phyloP scores from a whole-genome alignment of 768 basidiomycete genomes.

The Boletus rubescentipes region DNA sequence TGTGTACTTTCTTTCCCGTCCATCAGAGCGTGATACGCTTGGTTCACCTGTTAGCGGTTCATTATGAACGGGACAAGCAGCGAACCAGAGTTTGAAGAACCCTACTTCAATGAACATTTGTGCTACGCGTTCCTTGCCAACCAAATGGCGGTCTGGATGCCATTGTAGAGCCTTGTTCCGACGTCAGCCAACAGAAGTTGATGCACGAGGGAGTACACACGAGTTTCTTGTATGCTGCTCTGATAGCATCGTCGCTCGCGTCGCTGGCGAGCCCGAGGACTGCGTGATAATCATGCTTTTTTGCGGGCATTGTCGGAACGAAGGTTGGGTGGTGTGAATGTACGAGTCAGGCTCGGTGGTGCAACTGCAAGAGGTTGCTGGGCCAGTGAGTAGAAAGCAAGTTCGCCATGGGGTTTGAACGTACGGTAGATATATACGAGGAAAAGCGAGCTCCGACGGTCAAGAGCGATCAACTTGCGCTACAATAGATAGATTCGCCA shows the following conservation, averaged over 20 bases:
- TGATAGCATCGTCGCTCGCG: constrained; percentile 53
- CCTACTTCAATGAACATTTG: constrained; percentile 59
- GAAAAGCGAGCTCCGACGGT: constrained; percentile 20
- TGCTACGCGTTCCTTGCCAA: constrained; percentile 51
- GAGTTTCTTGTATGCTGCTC: constrained; percentile 60
- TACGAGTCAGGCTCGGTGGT: constrained; percentile 8
- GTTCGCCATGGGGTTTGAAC: constrained; percentile 9
- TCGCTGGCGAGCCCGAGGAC: constrained; percentile 45
- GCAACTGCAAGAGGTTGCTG: constrained; percentile 6
- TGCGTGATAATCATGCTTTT: constrained; percentile 34
- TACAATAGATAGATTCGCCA: constrained; percentile 22
- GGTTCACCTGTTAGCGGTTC: constrained; percentile 41
- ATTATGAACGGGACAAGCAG: not conserved
- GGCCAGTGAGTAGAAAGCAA: constrained; percentile 11
- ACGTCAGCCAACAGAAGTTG: constrained; percentile 21
- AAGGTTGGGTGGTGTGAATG: constrained; percentile 10
- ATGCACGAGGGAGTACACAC: constrained; percentile 37
- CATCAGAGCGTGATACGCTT: constrained; percentile 56
- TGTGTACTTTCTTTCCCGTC: constrained; percentile 38
- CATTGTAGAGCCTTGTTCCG: constrained; percentile 53
- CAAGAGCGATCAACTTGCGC: constrained; percentile 24
- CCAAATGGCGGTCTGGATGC: constrained; percentile 64
- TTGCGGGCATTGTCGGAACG: constrained; percentile 29
- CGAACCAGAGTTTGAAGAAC: not conserved
- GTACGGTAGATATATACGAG: constrained; percentile 28